phyloP scores from a whole-genome alignment of 495 filamentous ascomycete genomes.

The Xylaria palmicola region DNA sequence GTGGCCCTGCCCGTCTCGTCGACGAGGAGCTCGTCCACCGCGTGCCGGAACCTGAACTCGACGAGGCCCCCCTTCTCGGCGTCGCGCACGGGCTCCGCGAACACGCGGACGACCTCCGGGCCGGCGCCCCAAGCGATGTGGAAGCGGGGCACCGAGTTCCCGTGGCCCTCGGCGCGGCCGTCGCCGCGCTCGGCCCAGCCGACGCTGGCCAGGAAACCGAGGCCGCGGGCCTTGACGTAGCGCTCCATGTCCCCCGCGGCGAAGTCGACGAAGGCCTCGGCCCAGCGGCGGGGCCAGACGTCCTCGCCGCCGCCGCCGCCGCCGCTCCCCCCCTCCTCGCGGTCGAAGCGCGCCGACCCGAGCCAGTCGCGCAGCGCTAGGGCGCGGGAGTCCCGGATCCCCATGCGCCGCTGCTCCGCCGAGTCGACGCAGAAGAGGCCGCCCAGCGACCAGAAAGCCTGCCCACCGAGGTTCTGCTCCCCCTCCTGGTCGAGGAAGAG shows the following conservation, averaged over 20 bases:
- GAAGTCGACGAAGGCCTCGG: constrained; percentile 54
- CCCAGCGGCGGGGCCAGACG: constrained; percentile 51
- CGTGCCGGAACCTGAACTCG: constrained; percentile 48
- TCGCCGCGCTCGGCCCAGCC: constrained; percentile 54
- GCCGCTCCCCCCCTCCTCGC: constrained; percentile 12
- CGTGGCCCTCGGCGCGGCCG: constrained; percentile 48
- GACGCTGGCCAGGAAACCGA: constrained; percentile 45
- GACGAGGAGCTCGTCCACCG: constrained; percentile 47
- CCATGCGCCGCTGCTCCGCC: constrained; percentile 47
- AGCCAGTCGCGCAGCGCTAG: constrained; percentile 54
- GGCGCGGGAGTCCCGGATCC: constrained; percentile 48
- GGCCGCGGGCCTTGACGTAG: constrained; percentile 46
- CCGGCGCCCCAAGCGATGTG: constrained; percentile 53
- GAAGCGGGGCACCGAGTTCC: constrained; percentile 53
- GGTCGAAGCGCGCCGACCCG: constrained; percentile 49
- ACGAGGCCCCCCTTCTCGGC: constrained; percentile 47
- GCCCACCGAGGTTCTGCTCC: constrained; percentile 45
- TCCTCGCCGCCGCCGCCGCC: constrained; percentile 31
- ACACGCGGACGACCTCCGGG: constrained; percentile 51
- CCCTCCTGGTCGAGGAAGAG: constrained; percentile 53
- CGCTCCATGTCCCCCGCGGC: constrained; percentile 48
- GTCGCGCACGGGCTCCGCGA: constrained; percentile 46
- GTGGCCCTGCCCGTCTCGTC: constrained; percentile 48
- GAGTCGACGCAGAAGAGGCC: constrained; percentile 53
- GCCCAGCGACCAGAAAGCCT: constrained; percentile 57